Percentiles rank a stretch among this genome's conserved stretches.
Evolutionary conservation across 2,329 filamentous ascomycete species (phyloP).

Genomic region (Plectosphaerella cucumerina): DNA sequence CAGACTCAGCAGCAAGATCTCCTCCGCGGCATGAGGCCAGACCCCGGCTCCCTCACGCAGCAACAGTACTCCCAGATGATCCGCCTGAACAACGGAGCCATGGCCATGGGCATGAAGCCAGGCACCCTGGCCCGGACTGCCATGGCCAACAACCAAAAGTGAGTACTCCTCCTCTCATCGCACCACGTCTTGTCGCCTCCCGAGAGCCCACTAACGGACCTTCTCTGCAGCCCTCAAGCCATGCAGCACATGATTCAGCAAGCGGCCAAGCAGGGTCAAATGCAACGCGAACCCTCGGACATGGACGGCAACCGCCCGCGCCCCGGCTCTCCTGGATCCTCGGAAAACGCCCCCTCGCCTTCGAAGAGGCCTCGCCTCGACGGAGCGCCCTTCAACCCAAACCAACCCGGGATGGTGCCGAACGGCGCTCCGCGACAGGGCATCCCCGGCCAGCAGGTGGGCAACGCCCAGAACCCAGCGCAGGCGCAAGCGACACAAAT

Average conservation of each 20-base stretch:
- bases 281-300: constrained; percentile 83
- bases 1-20: constrained; percentile 76
- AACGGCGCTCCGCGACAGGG: constrained; percentile 68
- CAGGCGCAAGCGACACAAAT: constrained; percentile 56
- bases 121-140: constrained; percentile 66
- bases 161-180: constrained; percentile 52
- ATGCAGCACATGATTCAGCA: constrained; percentile 65
- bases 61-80: constrained; percentile 62
- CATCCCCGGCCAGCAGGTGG: constrained; percentile 69
- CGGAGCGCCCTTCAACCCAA: constrained; percentile 66
- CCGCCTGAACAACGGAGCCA: constrained; percentile 52
- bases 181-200: no score
- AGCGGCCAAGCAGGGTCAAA: constrained; percentile 66
- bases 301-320: constrained; percentile 82
- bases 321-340: constrained; percentile 75
- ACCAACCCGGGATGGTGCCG: constrained; percentile 65
- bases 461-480: constrained; percentile 42
- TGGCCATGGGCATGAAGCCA: constrained; percentile 56
- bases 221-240: constrained; percentile 51
- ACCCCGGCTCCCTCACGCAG: constrained; percentile 40
- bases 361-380: constrained; percentile 84
- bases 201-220: constrained; percentile 9
- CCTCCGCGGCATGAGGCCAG: constrained; percentile 66
- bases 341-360: constrained; percentile 86
- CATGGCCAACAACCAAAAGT: constrained; percentile 71